Evolutionary conservation across 2,329 filamentous ascomycete species (phyloP), one percentile per base, ranked within the genome.

Genomic region (Aureobasidium sp.): DNA sequence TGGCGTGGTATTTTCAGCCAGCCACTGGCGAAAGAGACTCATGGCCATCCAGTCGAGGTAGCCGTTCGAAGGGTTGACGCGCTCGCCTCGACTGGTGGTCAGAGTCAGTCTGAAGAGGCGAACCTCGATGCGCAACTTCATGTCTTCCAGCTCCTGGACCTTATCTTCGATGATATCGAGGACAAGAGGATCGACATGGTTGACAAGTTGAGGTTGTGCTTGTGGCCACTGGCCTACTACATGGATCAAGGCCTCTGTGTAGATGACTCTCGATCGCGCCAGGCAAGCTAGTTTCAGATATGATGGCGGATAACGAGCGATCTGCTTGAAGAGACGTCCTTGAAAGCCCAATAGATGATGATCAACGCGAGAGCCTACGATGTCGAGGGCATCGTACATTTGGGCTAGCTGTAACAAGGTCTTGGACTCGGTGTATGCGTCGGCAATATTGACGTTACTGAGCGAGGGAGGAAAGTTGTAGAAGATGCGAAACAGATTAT

Each of bases 101-200:
- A 97, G 81, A 0, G 83, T 90, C 7, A 97, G 78, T 12, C 91
- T 84, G 76, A 95, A 95, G 14, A 97, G 83, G 60, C 88, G 87
- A 22, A 86, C 85, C 71, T 97, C 93, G 25, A 94, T 83, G 31
- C 88, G 86, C 39, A 85, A 83, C 65, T 96, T 90, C 8, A 87
- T 82, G 69, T 97, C 91, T 66, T 91, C 88, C 20, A 97, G 81
- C 73, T 97, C 92, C 68, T 96, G 91, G 5, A 94, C 91, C 74
- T 97, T 97, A 75, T 97, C 91, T 73, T 96, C 90, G 65, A 97
- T 95, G 39, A 97, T 82, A 67, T 97, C 91, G 11, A 97, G 79
- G 0, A 97, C 90, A 0, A 83, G 74, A 29, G 87, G 84, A 0
- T 92, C 89, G 44, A 96, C 81, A 34, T 87, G 81, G 64, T 84